These are phyloP conservation scores for Cryphonectria radicalis DNA, from an alignment of 2,329 filamentous ascomycete genomes.

Conservation along the genomic window DNA sequence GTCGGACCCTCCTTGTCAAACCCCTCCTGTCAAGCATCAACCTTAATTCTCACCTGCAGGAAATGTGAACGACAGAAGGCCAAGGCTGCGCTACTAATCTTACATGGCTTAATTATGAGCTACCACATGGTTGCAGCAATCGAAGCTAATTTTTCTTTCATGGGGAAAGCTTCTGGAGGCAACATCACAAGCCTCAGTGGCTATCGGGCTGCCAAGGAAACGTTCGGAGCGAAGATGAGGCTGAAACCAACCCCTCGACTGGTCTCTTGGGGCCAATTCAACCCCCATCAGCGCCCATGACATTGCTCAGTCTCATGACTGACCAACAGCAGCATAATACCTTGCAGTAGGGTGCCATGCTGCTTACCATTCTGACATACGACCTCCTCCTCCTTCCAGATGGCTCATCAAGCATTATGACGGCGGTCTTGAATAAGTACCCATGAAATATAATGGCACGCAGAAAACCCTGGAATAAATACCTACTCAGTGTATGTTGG, in stretches of 20 bases:
- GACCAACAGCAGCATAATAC: not conserved
- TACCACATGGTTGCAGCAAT: not conserved
- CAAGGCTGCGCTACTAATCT: not conserved
- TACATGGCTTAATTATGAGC: not conserved
- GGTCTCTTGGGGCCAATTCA: not conserved
- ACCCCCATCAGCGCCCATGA: not conserved
- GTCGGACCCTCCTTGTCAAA: not conserved
- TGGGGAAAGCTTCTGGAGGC: not conserved
- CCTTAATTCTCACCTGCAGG: slow-evolving; percentile 2
- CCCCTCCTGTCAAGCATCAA: not conserved
- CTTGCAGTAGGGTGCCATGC: not conserved
- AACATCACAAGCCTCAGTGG: not conserved
- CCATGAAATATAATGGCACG: no score
- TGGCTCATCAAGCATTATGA: not conserved
- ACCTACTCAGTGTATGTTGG: no score
- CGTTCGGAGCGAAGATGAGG: not conserved
- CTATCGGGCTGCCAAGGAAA: not conserved
- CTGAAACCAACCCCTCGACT: not conserved
- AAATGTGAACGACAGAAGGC: not conserved
- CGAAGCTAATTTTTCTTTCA: not conserved
- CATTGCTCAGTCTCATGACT: not conserved
- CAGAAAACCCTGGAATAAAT: not conserved
- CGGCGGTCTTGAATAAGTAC: not conserved
- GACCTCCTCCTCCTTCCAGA: no score
- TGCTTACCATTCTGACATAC: not conserved